A percentile compares a stretch with the other conserved stretches of the same genome.
Conservation (phyloP, 805 yeast genomes). For the Wickerhamiella spandovensis region DNA sequence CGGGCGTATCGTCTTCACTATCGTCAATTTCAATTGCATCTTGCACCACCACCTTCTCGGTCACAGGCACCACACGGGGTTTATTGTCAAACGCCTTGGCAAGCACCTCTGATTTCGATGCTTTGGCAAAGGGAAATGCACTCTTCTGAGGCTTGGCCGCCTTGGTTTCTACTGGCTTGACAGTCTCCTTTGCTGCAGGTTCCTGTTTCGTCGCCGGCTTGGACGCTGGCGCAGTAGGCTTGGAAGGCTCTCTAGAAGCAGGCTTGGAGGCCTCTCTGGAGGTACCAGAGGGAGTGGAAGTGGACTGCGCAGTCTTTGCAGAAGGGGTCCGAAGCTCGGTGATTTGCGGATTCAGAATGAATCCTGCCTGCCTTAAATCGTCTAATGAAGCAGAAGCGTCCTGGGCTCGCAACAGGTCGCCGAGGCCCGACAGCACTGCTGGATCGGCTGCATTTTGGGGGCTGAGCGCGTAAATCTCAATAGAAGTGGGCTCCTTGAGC, state of each 20-base stretch:
- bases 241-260: neutral
- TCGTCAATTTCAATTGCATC: conserved; percentile 4
- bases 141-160: neutral
- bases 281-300: neutral
- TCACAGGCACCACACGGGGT: conserved; percentile 3
- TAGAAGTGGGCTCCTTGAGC: neutral
- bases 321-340: neutral
- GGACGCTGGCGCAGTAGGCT: neutral
- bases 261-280: neutral
- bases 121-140: neutral
- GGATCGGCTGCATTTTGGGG: conserved; percentile 7
- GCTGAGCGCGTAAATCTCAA: conserved; percentile 6
- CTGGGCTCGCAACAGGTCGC: neutral
- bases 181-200: neutral
- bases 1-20: neutral
- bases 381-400: conserved; percentile 1
- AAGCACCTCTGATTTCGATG: conserved; percentile 3
- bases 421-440: conserved; percentile 2
- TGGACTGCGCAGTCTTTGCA: neutral
- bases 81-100: conserved; percentile 1
- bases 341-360: conserved; percentile 5
- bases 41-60: conserved; percentile 8
- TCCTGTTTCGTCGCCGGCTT: neutral
- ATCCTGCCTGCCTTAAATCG: conserved; percentile 3
- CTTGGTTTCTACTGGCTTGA: neutral